Conservation (phyloP, 441 rosid genomes). For the Pelargonium australe region DNA sequence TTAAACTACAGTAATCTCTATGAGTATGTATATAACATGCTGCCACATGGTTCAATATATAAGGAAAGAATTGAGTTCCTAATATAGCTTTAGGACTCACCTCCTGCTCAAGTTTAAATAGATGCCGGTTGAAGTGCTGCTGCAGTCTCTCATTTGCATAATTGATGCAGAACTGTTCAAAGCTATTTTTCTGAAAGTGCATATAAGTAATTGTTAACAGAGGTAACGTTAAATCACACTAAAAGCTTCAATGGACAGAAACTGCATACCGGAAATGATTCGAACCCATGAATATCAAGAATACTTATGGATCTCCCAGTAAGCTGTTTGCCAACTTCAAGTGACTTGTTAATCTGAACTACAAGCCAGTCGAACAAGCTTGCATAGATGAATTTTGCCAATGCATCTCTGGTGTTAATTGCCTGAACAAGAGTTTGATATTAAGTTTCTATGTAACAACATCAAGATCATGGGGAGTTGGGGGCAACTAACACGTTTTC, state of each 20-base stretch:
- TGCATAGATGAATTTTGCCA: conserved; percentile 80
- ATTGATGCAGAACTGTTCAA: conserved; percentile 91
- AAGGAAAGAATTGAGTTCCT: too few species aligned
- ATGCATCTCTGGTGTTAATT: conserved; percentile 71
- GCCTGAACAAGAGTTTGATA: conserved; percentile 45
- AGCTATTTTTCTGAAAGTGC: conserved; percentile 78
- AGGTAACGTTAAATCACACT: conserved; percentile 15
- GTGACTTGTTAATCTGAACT: conserved; percentile 66
- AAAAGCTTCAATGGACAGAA: conserved; percentile 19
- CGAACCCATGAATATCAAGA: conserved; percentile 91
- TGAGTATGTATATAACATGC: too few species aligned
- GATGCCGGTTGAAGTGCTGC: conserved; percentile 86
- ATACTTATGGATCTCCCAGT: conserved; percentile 80
- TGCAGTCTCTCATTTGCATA: conserved; percentile 98
- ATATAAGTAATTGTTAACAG: conserved; percentile 21
- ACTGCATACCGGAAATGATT: conserved; percentile 65
- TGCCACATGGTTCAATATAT: too few species aligned
- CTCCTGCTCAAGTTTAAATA: conserved; percentile 90
- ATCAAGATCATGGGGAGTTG: not conserved
- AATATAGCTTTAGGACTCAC: conserved; percentile 24
- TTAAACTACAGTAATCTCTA: too few species aligned
- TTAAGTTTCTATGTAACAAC: not conserved
- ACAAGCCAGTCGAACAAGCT: conserved; percentile 86
- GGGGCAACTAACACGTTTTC: not conserved
- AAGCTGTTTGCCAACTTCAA: conserved; percentile 42